These are phyloP conservation scores for Babesia sp. DNA, from an alignment of 169 alveolate species.

Conservation along the genomic window DNA sequence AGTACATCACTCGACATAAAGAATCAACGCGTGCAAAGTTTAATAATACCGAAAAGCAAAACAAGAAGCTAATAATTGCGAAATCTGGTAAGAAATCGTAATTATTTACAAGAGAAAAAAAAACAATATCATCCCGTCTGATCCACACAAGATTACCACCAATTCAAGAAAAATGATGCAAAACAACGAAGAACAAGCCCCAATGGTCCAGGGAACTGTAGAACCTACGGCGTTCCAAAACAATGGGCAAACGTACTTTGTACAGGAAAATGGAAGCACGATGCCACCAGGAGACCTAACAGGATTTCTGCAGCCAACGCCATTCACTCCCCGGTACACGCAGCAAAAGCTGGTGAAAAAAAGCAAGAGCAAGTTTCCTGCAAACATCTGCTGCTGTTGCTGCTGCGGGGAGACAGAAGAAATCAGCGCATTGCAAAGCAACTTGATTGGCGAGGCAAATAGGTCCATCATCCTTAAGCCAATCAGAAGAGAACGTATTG, in stretches of 20 bases:
- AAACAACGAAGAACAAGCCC: neutral
- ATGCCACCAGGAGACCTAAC: neutral
- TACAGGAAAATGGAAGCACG: neutral
- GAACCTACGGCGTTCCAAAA: neutral
- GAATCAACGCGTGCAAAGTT: neutral
- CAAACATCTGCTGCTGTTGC: slow-evolving; percentile 19
- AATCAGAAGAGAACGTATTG: slow-evolving; percentile 83
- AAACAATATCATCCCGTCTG: neutral
- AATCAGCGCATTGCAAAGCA: neutral
- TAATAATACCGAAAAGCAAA: neutral
- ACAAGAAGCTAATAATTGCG: neutral
- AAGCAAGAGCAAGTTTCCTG: slow-evolving; percentile 1
- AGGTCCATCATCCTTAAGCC: slow-evolving; percentile 76
- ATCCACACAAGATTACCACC: neutral
- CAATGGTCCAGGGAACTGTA: neutral
- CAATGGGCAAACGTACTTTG: neutral
- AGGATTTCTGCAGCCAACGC: neutral
- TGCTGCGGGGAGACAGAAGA: slow-evolving; percentile 21
- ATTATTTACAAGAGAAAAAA: neutral
- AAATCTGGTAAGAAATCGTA: neutral
- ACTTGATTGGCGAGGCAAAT: slow-evolving; percentile 22
- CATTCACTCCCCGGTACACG: neutral
- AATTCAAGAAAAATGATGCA: neutral
- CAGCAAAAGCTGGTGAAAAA: slow-evolving; percentile 1
- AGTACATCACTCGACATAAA: neutral